Evolutionary conservation across 2,329 filamentous ascomycete genomes (phyloP).

Genomic region (Pseudonectria buxi): DNA sequence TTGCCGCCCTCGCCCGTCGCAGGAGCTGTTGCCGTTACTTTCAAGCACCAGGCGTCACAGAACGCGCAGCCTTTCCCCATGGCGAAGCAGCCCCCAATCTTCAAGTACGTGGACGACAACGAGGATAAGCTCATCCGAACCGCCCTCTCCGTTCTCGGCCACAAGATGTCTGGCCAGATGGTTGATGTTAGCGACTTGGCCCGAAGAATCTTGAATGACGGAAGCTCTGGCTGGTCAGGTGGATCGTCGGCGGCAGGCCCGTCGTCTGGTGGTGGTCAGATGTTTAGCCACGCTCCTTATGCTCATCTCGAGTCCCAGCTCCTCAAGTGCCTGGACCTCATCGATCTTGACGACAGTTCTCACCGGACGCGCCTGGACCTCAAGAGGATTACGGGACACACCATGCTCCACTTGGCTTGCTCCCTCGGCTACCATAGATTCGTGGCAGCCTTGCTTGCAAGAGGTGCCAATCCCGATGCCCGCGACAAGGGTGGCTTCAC

Average conservation of each 20-base stretch:
- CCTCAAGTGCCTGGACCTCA: conserved; percentile 67
- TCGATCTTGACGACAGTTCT: conserved; percentile 69
- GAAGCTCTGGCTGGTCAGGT: conserved; percentile 41
- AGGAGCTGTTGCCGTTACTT: conserved; percentile 64
- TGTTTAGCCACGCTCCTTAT: conserved; percentile 35
- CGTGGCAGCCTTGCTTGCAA: conserved; percentile 67
- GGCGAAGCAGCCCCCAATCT: conserved; percentile 42
- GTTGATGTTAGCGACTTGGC: conserved; percentile 57
- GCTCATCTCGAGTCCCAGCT: conserved; percentile 60
- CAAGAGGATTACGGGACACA: conserved; percentile 61
- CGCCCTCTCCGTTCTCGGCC: conserved; percentile 56
- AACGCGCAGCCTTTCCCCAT: conserved; percentile 30
- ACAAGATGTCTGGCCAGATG: conserved; percentile 58
- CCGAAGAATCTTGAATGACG: conserved; percentile 49
- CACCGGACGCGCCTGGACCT: conserved; percentile 62
- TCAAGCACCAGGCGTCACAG: conserved; percentile 47
- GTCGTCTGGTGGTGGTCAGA: conserved; percentile 38
- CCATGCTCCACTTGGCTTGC: conserved; percentile 73
- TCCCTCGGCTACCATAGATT: conserved; percentile 69
- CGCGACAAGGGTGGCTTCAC: conserved; percentile 76
- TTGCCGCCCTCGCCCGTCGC: conserved; percentile 63
- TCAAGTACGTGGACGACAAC: conserved; percentile 69
- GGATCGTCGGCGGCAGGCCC: conserved; percentile 29
- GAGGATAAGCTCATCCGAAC: conserved; percentile 63
- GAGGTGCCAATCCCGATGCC: conserved; percentile 69